These are phyloP conservation scores for Neocallimastix lanati DNA, from an alignment of 192 early-diverging fungal species.

Conservation along the genomic window DNA sequence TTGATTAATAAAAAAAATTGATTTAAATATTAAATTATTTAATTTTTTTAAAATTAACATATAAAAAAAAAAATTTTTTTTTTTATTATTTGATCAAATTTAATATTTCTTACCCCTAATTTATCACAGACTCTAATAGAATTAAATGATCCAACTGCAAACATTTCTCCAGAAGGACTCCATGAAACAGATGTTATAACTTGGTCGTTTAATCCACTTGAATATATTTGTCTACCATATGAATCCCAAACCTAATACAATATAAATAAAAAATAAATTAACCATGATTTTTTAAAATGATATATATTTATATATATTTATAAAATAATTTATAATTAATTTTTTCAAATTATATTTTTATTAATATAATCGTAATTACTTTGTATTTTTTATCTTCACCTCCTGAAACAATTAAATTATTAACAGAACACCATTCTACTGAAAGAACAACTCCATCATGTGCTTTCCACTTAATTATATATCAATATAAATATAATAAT, in stretches of 20 bases:
- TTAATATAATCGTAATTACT: slow-evolving; percentile 7
- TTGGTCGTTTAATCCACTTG: slow-evolving; percentile 21
- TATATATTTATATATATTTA: too few species aligned
- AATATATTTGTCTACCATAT: slow-evolving; percentile 30
- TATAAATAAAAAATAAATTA: too few species aligned
- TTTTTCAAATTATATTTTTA: neutral
- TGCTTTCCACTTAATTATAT: slow-evolving; percentile 31
- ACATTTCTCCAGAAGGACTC: slow-evolving; percentile 35
- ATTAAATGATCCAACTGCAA: slow-evolving; percentile 36
- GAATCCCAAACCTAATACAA: slow-evolving; percentile 37
- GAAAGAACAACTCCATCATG: slow-evolving; percentile 35
- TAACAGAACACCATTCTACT: slow-evolving; percentile 34
- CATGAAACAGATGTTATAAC: slow-evolving; percentile 33
- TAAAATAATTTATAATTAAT: neutral
- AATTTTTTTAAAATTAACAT: too few species aligned
- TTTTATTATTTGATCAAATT: too few species aligned
- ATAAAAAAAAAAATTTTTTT: too few species aligned
- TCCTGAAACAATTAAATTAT: slow-evolving; percentile 30
- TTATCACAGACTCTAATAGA: slow-evolving; percentile 29
- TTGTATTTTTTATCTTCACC: slow-evolving; percentile 43
- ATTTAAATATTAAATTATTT: too few species aligned
- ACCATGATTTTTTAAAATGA: too few species aligned
- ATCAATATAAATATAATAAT: too few species aligned
- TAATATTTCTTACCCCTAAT: slow-evolving; percentile 24
- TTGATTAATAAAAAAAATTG: too few species aligned